These are phyloP conservation scores for Colletotrichum chrysophilum DNA, from an alignment of 2,329 filamentous ascomycete species.

Conservation along the genomic window DNA sequence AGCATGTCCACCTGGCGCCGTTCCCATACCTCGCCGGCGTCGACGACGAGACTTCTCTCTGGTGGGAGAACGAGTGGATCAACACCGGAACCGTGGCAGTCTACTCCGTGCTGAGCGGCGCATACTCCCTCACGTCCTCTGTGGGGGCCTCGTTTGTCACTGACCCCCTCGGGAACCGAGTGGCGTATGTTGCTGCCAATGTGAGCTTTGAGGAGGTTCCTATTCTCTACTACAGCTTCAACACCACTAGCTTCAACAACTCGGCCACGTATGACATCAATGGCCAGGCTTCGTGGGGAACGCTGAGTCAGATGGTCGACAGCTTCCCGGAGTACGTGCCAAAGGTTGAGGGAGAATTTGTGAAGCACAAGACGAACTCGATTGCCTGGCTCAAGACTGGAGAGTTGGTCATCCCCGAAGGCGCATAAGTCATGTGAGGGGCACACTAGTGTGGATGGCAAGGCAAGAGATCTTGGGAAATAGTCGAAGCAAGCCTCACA, in stretches of 20 bases:
- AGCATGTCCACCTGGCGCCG: background rate
- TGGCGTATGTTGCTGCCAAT: background rate
- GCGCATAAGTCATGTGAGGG: background rate
- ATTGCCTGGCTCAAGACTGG: background rate
- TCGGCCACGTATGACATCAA: background rate
- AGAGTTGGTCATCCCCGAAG: background rate
- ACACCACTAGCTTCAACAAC: background rate
- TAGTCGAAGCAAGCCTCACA: background rate
- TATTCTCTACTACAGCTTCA: background rate
- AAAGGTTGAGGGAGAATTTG: background rate
- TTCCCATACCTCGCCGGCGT: background rate
- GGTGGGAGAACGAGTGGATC: background rate
- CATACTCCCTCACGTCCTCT: background rate
- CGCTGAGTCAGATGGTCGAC: background rate
- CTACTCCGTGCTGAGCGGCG: background rate
- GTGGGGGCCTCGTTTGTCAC: background rate
- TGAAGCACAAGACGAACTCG: background rate
- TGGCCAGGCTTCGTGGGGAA: constrained; percentile 3
- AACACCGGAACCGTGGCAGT: background rate
- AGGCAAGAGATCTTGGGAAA: accelerated
- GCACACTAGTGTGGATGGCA: background rate
- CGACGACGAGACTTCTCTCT: background rate
- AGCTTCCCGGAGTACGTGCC: constrained; percentile 5
- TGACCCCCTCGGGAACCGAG: background rate
- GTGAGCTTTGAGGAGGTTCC: background rate